Percentiles rank a stretch among this genome's conserved stretches.
phyloP scores from a whole-genome alignment of 805 yeast genomes.

The Yarrowia sp. region DNA sequence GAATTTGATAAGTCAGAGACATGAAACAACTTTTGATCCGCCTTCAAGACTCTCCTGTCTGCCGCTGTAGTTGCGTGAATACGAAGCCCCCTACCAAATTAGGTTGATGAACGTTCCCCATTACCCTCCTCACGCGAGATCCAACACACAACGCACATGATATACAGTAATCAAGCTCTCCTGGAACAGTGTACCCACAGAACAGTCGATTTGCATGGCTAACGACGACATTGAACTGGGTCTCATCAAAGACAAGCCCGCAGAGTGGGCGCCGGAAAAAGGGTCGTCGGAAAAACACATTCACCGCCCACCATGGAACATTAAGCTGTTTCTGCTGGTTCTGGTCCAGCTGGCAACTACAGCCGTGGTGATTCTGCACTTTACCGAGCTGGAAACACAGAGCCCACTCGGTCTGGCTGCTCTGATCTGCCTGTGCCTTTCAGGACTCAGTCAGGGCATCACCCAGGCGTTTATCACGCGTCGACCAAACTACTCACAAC shows the following conservation, averaged over 20 bases:
- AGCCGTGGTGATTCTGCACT: slow-evolving; percentile 16
- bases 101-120: slow-evolving; percentile 6
- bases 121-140: slow-evolving; percentile 36
- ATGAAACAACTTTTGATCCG: neutral
- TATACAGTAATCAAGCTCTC: neutral
- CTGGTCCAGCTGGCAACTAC: slow-evolving; percentile 5
- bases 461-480: slow-evolving; percentile 45
- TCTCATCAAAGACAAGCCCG: slow-evolving; percentile 37
- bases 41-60: neutral
- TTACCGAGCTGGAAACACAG: slow-evolving; percentile 16
- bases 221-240: slow-evolving; percentile 37
- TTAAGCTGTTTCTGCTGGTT: slow-evolving; percentile 1
- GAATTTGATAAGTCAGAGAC: neutral
- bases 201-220: slow-evolving; percentile 12
- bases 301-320: slow-evolving; percentile 27
- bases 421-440: slow-evolving; percentile 40
- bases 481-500: slow-evolving; percentile 29
- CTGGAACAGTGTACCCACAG: neutral
- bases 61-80: too few species aligned
- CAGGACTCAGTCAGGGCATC: slow-evolving; percentile 47
- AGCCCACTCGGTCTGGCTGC: slow-evolving; percentile 29
- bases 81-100: neutral
- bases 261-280: slow-evolving; percentile 11
- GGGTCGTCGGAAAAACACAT: neutral
- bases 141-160: slow-evolving; percentile 24